Conservation (phyloP, 805 yeast species). For the Yarrowia sp. region DNA sequence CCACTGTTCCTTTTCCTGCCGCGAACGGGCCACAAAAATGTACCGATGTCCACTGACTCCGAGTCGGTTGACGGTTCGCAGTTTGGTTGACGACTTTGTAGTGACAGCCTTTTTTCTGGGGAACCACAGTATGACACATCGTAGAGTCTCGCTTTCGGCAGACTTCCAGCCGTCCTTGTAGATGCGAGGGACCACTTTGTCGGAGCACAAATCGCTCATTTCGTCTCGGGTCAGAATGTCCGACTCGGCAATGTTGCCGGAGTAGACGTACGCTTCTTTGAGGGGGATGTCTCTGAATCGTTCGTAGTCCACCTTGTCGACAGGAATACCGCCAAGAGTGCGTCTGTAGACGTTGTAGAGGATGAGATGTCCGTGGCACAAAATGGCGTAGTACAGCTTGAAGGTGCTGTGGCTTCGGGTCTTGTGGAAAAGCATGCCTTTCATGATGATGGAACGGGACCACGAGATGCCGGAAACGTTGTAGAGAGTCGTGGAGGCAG, state of each 20-base stretch:
- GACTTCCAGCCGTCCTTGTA: slow-evolving; percentile 84
- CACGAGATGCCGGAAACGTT: slow-evolving; percentile 58
- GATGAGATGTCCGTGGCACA: slow-evolving; percentile 67
- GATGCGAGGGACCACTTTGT: slow-evolving; percentile 58
- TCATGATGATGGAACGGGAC: slow-evolving; percentile 55
- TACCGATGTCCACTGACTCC: slow-evolving; percentile 66
- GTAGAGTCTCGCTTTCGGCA: slow-evolving; percentile 65
- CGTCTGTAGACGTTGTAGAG: slow-evolving; percentile 54
- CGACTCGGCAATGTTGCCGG: slow-evolving; percentile 58
- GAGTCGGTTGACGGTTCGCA: slow-evolving; percentile 46
- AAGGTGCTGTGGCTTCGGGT: slow-evolving; percentile 66
- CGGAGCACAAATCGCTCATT: slow-evolving; percentile 38
- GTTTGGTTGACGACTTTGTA: background rate
- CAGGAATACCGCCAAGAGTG: slow-evolving; percentile 45
- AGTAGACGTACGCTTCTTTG: slow-evolving; percentile 66
- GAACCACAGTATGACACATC: slow-evolving; percentile 84
- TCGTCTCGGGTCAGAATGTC: slow-evolving; percentile 52
- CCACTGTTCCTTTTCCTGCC: slow-evolving; percentile 85
- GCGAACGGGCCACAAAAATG: slow-evolving; percentile 75
- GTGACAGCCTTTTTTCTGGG: slow-evolving; percentile 51
- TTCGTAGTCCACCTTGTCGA: slow-evolving; percentile 49
- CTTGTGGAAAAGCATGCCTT: slow-evolving; percentile 69
- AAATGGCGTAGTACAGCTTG: slow-evolving; percentile 54
- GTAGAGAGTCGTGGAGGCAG: slow-evolving; percentile 52
- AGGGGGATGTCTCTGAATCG: slow-evolving; percentile 61